These are phyloP conservation scores for Acacia confusa DNA, from an alignment of 306 rosid species.

Conservation along the genomic window DNA sequence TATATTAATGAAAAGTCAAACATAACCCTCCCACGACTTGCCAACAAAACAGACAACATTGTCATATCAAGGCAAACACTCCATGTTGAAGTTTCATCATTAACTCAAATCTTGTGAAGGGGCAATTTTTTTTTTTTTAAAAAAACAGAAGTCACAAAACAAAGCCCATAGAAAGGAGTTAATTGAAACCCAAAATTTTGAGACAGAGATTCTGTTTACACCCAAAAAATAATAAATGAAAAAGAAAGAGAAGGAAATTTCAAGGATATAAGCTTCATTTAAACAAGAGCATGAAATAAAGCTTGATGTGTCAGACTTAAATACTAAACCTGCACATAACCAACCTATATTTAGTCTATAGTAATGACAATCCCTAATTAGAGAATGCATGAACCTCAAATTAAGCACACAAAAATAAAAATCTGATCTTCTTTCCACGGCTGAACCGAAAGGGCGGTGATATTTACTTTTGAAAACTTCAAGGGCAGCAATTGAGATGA, in stretches of 20 bases:
- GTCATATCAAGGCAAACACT: background rate
- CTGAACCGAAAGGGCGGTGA: background rate
- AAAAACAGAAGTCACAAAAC: background rate
- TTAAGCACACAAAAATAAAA: background rate
- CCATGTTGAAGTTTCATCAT: background rate
- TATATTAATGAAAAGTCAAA: background rate
- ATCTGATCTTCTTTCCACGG: too few relatives aligned
- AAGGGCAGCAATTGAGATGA: background rate
- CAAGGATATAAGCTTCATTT: background rate
- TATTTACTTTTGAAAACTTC: slow-evolving; percentile 4
- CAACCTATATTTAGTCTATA: background rate
- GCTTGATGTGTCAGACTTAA: background rate
- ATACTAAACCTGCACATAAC: background rate
- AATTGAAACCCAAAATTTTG: background rate
- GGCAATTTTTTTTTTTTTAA: too few relatives aligned
- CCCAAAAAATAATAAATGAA: background rate
- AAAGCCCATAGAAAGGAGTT: background rate
- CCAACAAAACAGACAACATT: background rate
- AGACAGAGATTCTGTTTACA: background rate
- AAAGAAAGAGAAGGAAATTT: background rate
- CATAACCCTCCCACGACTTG: background rate
- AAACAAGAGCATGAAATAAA: background rate
- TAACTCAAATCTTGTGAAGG: background rate
- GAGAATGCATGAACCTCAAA: background rate
- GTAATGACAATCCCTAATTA: background rate